Evolutionary conservation across 441 rosid genomes (phyloP), one percentile per base, ranked within the genome.

Genomic region (Adansonia madagascariensis): DNA sequence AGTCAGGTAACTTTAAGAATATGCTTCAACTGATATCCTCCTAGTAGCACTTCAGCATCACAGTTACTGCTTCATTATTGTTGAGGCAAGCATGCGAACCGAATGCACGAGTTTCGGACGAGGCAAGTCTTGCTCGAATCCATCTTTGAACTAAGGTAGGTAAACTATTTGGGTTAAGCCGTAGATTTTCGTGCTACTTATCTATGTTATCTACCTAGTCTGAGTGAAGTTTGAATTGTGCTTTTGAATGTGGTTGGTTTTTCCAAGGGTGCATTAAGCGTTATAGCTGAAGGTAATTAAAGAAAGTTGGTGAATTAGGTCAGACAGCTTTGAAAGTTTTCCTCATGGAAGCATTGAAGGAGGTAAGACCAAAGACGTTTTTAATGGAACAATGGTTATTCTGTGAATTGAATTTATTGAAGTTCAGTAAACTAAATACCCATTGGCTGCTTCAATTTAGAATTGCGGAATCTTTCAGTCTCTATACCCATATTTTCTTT

Each of bases 401-500:
- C 73, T 69, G 73, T 69, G 56, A 46, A 46, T 10, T 22, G 41
- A 46, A 20, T 20, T 69, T 69, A 69, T 46, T 71, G 63, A 56
- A 73, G 59, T 27, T 47, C 73, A 17, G 60, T 17, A 55, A 55
- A 55, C 10, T 55, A 17, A 55, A 17, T 17, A 55, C 60, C 60
- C 22, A 55, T 22, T n/a, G 0, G 17, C 55, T 31, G 60, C 43
- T 12, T 10, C 67, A 59, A 11, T 55, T 73, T 44, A 17, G 52
- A 56, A 55, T 20, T 55, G 39, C 18, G 15, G 39, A 72, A 41
- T 73, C 50, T 20, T 56, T 4, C 24, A 2, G 24, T 24, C 27
- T 24, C 27, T 24, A 24, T 24, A 24, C 27, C 27, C 27, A 24
- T 24, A 24, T 24, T 24, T 0, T 24, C 27, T 55, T 55, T 17